Evolutionary conservation across 2,329 filamentous ascomycete species (phyloP), one percentile per base, ranked within the genome.

Genomic region (Penicillium sp.): DNA sequence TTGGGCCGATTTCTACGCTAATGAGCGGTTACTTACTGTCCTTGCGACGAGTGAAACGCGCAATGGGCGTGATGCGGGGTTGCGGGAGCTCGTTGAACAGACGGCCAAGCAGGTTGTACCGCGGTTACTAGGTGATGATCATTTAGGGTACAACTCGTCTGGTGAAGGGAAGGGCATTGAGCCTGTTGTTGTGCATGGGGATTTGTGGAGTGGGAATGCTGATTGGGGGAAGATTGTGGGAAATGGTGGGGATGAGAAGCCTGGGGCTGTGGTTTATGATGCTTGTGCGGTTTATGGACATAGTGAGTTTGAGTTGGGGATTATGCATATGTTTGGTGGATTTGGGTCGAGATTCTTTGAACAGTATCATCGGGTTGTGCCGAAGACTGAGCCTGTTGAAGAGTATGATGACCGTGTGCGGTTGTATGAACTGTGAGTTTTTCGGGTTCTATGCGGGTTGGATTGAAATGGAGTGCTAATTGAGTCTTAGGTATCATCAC

Each of bases 251-350:
- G 71, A 64, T 25, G 70, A 77, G 0, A 77, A 74, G 1, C 71
- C 77, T 0, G 87, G 91, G 57, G 85, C 90, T 56, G 82, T 95
- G 0, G 81, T 95, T 1, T 96, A 84, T 64, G 92, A 96, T 65
- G 83, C 90, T 0, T 86, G 86, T 2, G 80, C 83, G 37, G 87
- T 87, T 55, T 96, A 95, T 64, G 89, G 86, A 1, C 91, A 96
- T 66, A 86, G 80, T 1, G 92, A 97, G 74, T 96, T 86, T 68
- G 92, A 96, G 59, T 74, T 95, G 45, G 92, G 92, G 0, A 95
- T 95, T 58, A 96, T 96, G 90, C 81, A 80, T 44, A 95, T 96
- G 90, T 97, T 96, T 78, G 91, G 91, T 0, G 92, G 92, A 0
- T 95, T 95, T 69, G 83, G 83, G 0, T 61, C 68, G 0, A 68